Conservation (phyloP, 116 monocot genomes). For the Trichopus zeylanicus region DNA sequence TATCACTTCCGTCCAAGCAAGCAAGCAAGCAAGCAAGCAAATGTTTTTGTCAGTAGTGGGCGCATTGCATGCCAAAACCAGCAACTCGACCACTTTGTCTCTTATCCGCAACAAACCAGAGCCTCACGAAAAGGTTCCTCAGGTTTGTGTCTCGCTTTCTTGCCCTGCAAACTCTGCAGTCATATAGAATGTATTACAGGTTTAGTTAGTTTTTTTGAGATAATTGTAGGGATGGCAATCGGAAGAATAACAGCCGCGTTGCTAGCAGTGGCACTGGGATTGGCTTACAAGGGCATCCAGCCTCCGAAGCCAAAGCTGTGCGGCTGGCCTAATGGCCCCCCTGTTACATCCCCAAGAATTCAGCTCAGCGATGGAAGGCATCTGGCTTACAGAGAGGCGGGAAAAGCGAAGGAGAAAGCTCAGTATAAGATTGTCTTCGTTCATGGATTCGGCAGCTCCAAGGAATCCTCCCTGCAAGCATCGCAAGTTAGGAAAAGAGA, state of each 20-base stretch:
- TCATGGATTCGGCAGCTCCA: constrained; percentile 12
- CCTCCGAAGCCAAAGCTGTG: constrained; percentile 13
- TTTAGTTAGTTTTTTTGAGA: no score
- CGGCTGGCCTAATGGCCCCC: constrained; percentile 12
- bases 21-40: no score
- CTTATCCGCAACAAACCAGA: no score
- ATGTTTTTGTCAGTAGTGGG: no score
- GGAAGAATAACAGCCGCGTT: constrained; percentile 1
- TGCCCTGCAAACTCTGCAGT: no score
- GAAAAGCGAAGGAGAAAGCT: constrained; percentile 17
- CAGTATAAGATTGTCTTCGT: constrained; percentile 14
- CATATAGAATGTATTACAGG: no score
- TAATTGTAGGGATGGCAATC: not conserved
- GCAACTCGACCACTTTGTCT: no score
- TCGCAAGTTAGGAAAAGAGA: constrained; percentile 33
- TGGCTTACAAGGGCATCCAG: constrained; percentile 2
- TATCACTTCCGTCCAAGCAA: no score
- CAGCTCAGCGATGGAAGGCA: constrained; percentile 23
- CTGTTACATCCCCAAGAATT: constrained; percentile 14
- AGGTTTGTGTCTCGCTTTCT: no score
- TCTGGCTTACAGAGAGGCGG: constrained; percentile 20
- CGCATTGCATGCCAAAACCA: no score
- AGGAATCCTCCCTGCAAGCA: constrained; percentile 1
- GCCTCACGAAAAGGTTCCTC: no score
- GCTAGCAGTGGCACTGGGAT: not conserved